A percentile compares a stretch with the other conserved stretches of the same genome.
Conservation (phyloP, 192 early-diverging fungal species). For the Umbelopsis isabellina region DNA sequence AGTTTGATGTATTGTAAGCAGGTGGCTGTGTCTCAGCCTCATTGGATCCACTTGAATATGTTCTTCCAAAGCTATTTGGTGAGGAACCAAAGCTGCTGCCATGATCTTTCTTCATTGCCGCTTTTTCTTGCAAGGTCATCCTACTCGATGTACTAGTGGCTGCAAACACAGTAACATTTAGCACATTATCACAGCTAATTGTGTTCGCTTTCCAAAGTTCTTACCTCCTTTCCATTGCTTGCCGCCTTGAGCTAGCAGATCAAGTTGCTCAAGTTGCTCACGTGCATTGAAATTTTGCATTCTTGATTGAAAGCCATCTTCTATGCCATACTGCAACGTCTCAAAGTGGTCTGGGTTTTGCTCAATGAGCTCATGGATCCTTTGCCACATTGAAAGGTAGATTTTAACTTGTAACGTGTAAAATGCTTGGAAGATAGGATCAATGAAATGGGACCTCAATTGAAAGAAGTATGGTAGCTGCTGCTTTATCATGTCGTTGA, state of each 20-base stretch:
- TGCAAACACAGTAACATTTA: constrained; percentile 16
- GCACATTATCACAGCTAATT: neutral
- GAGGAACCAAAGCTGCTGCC: constrained; percentile 1
- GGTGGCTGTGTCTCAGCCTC: constrained; percentile 14
- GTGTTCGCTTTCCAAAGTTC: neutral
- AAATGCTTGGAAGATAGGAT: constrained; percentile 84
- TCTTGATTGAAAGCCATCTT: constrained; percentile 45
- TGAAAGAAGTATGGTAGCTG: constrained; percentile 83
- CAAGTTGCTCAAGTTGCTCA: constrained; percentile 31
- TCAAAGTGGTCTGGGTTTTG: constrained; percentile 59
- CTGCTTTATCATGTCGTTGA: constrained; percentile 79
- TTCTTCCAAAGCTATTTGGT: constrained; percentile 2
- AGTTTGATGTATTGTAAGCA: neutral
- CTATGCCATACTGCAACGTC: constrained; percentile 45
- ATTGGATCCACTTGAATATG: neutral
- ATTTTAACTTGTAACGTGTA: constrained; percentile 85
- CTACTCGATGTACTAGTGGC: constrained; percentile 6
- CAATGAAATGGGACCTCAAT: constrained; percentile 75
- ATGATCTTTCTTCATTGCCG: constrained; percentile 18
- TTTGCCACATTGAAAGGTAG: constrained; percentile 66
- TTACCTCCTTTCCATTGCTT: constrained; percentile 40
- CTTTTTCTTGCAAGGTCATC: constrained; percentile 32
- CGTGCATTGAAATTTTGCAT: constrained; percentile 34
- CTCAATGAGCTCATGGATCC: constrained; percentile 55
- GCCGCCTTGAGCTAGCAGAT: constrained; percentile 37